phyloP scores from a whole-genome alignment of 441 rosid genomes.

The Hura crepitans region DNA sequence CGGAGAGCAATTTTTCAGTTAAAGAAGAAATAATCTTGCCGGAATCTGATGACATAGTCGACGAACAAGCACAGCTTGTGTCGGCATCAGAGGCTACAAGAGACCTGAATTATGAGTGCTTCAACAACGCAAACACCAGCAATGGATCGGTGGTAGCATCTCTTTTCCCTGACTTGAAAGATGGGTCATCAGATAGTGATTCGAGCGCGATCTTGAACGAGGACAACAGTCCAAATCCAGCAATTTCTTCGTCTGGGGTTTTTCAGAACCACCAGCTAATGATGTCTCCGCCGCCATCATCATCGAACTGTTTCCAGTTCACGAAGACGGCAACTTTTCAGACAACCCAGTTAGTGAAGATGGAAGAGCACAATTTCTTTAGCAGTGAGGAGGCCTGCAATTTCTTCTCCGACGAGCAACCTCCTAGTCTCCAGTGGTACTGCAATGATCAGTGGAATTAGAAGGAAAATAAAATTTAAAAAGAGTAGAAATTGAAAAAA shows the following conservation, averaged over 20 bases:
- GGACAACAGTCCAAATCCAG: constrained; percentile 47
- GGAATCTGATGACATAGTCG: constrained; percentile 32
- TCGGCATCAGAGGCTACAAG: constrained; percentile 27
- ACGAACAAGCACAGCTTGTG: constrained; percentile 19
- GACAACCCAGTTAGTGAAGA: constrained; percentile 57
- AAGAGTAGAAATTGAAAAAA: background rate
- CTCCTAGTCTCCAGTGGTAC: constrained; percentile 78
- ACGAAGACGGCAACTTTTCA: constrained; percentile 24
- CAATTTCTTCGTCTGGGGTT: constrained; percentile 43
- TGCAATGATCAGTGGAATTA: constrained; percentile 63
- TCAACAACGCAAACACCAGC: constrained; percentile 18
- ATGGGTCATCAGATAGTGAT: constrained; percentile 75
- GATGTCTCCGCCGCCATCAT: constrained; percentile 30
- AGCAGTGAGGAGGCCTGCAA: constrained; percentile 75
- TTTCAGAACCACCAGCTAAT: constrained; percentile 29
- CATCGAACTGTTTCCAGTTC: constrained; percentile 37
- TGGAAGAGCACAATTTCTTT: constrained; percentile 77
- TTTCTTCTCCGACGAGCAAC: constrained; percentile 74
- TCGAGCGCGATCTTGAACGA: constrained; percentile 78
- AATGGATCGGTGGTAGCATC: constrained; percentile 25
- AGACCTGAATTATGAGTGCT: constrained; percentile 40
- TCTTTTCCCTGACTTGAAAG: constrained; percentile 54
- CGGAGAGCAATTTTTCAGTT: constrained; percentile 48
- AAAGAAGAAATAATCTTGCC: constrained; percentile 41
- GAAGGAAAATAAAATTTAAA: background rate